phyloP scores from a whole-genome alignment of 352 stramenopile genomes.

The Halophytophthora batemanensis region DNA sequence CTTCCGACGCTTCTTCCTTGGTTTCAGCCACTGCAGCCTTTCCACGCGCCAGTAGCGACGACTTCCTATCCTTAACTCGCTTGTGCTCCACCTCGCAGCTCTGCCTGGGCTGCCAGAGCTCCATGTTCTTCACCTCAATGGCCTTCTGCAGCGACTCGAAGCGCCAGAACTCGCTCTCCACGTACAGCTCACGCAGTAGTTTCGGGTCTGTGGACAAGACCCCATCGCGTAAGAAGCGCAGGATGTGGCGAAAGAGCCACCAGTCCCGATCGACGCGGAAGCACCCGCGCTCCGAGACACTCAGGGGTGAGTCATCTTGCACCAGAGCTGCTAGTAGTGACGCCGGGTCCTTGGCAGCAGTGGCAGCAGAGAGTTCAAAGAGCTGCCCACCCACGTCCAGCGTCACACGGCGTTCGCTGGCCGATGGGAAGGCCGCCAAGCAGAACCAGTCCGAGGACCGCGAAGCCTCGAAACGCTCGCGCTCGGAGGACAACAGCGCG shows the following conservation, averaged over 20 bases:
- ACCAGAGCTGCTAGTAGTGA: slow-evolving; percentile 71
- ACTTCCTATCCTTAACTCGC: neutral
- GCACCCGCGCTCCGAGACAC: slow-evolving; percentile 52
- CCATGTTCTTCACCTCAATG: slow-evolving; percentile 72
- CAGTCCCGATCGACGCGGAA: slow-evolving; percentile 77
- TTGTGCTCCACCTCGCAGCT: slow-evolving; percentile 4
- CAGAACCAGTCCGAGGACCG: slow-evolving; percentile 78
- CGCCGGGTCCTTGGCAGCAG: slow-evolving; percentile 49
- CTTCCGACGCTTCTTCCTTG: neutral
- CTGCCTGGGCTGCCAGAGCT: slow-evolving; percentile 49
- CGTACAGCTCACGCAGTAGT: slow-evolving; percentile 62
- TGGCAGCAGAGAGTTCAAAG: slow-evolving; percentile 57
- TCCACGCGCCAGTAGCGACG: neutral
- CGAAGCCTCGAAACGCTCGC: slow-evolving; percentile 70
- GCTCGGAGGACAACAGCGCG: slow-evolving; percentile 67
- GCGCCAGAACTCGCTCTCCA: slow-evolving; percentile 83
- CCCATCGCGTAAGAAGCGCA: slow-evolving; percentile 79
- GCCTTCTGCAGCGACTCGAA: slow-evolving; percentile 71
- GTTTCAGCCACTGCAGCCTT: slow-evolving; percentile 9
- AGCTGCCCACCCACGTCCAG: slow-evolving; percentile 69
- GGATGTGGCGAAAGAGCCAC: slow-evolving; percentile 73
- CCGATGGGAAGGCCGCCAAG: slow-evolving; percentile 40
- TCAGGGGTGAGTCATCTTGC: slow-evolving; percentile 60
- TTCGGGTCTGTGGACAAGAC: slow-evolving; percentile 64
- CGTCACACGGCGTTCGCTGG: slow-evolving; percentile 44